Conservation (phyloP, 2,329 filamentous ascomycete species). For the Calonectria pseudoturangicola region DNA sequence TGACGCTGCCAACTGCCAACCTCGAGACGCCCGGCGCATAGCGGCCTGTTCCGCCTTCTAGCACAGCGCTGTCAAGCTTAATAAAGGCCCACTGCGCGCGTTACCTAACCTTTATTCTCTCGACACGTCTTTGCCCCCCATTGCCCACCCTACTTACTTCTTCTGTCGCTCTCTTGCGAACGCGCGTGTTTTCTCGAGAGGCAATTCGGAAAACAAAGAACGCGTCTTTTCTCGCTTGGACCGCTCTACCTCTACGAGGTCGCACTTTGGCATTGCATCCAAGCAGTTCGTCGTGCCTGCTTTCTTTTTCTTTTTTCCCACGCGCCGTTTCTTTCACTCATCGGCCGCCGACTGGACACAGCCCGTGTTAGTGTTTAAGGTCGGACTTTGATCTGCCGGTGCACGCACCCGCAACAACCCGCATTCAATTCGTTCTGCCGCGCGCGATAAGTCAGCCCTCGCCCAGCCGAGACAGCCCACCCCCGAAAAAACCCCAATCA, state of each 20-base stretch:
- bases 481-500: constrained; percentile 52
- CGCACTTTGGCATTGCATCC: not conserved
- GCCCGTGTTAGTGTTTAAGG: constrained; percentile 35
- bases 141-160: constrained; percentile 23
- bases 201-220: constrained; percentile 32
- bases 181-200: constrained; percentile 23
- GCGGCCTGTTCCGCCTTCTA: constrained; percentile 15
- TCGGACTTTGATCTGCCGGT: constrained; percentile 32
- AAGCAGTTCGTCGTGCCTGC: not conserved
- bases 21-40: constrained; percentile 21
- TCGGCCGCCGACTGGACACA: not conserved
- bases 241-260: not conserved
- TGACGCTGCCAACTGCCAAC: constrained; percentile 29
- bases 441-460: constrained; percentile 52
- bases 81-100: constrained; percentile 37
- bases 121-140: constrained; percentile 35
- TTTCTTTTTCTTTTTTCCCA: not conserved
- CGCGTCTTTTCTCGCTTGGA: constrained; percentile 27
- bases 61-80: constrained; percentile 31
- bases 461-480: constrained; percentile 55
- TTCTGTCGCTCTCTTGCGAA: constrained; percentile 31
- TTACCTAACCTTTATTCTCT: constrained; percentile 38
- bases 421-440: constrained; percentile 46
- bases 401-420: constrained; percentile 33
- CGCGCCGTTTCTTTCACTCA: constrained; percentile 2